A percentile compares a stretch with the other conserved stretches of the same genome.
These are phyloP conservation scores for Cicer arietinum DNA, from an alignment of 306 rosid species.

Conservation along the genomic window DNA sequence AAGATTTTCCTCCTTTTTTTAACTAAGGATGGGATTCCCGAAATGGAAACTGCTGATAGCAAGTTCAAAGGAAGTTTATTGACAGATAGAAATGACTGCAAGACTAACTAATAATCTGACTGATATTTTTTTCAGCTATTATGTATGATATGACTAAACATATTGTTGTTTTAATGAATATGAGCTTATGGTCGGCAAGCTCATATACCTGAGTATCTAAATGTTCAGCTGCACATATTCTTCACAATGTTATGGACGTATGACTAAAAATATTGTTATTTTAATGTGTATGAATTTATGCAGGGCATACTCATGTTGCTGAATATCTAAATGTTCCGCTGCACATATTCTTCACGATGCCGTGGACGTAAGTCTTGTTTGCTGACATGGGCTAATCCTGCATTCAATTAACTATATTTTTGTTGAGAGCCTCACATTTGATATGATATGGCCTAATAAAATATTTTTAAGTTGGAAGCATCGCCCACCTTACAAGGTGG, in stretches of 20 bases:
- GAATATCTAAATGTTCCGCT: conserved; percentile 75
- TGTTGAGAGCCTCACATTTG: conserved; percentile 3
- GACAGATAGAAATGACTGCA: conserved; percentile 22
- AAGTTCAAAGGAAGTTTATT: conserved; percentile 30
- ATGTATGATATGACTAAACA: conserved; percentile 2
- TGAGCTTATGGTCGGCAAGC: conserved; percentile 68
- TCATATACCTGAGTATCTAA: conserved; percentile 79
- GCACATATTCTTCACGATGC: conserved; percentile 95
- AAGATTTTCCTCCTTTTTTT: conserved; percentile 25
- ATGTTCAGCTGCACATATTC: conserved; percentile 75
- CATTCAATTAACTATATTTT: not conserved
- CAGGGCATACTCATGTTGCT: conserved; percentile 94
- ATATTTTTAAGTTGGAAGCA: not conserved
- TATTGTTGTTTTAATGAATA: conserved; percentile 1
- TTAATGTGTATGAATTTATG: conserved; percentile 50
- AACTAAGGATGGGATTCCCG: conserved; percentile 32
- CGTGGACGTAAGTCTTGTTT: conserved; percentile 95
- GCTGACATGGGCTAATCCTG: conserved; percentile 44
- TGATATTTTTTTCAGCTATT: not conserved
- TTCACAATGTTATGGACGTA: conserved; percentile 99
- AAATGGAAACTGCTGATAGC: conserved; percentile 17
- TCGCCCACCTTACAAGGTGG: not conserved
- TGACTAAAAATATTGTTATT: conserved; percentile 12
- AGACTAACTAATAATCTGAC: conserved; percentile 21
- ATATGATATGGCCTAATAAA: not conserved